A percentile compares a stretch with the other conserved stretches of the same genome.
Conservation (phyloP, 345 rosid species). For the Brassica carinata region DNA sequence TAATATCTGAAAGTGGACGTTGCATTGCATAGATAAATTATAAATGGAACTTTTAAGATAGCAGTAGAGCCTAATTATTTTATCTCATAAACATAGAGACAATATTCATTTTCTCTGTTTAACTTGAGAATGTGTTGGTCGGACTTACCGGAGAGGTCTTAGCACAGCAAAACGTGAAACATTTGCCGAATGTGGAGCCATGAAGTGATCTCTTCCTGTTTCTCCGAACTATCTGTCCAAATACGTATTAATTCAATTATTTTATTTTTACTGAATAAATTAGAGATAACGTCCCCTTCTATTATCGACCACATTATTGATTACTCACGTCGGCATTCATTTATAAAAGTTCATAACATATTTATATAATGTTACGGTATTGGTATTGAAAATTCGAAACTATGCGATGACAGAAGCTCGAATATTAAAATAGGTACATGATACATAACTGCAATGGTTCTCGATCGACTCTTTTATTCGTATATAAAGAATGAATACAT, state of each 20-base stretch:
- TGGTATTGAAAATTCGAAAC: not conserved
- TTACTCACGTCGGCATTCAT: not conserved
- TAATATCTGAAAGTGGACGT: too few species aligned
- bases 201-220: not conserved
- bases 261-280: not conserved
- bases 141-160: conserved; percentile 38
- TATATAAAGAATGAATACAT: not conserved
- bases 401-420: conserved; percentile 6
- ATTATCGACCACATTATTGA: conserved; percentile 20
- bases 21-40: too few species aligned
- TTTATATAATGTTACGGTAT: not conserved
- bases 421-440: conserved; percentile 13
- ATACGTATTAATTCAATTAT: not conserved
- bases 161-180: conserved; percentile 36
- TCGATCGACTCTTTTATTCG: conserved; percentile 4
- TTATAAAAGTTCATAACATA: conserved; percentile 1
- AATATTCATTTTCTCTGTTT: too few species aligned
- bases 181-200: conserved; percentile 40
- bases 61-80: too few species aligned
- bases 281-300: not conserved
- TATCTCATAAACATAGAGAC: too few species aligned
- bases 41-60: too few species aligned
- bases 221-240: conserved; percentile 20
- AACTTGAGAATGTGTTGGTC: not conserved
- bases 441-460: conserved; percentile 20